Evolutionary conservation across 345 rosid species (phyloP), one percentile per base, ranked within the genome.

Genomic region (Atalantia buxifolia): DNA sequence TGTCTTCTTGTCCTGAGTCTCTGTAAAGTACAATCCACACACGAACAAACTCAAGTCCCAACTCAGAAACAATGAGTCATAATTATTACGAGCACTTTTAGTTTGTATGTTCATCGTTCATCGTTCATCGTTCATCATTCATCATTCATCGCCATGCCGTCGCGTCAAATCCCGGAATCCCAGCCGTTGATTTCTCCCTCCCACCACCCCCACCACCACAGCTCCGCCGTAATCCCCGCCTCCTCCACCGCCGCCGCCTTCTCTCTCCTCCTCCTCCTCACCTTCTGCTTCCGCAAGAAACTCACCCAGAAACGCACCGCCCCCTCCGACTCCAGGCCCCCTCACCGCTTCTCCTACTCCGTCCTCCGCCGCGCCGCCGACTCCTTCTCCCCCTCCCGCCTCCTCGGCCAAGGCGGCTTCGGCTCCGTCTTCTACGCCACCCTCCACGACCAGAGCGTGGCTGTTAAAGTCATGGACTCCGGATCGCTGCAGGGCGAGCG

Each of bases 401-500:
- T 77, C 18, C 84, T 92, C 16, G 97, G 97, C 21, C 94, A 92
- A 69, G 97, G 97, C 2, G 97, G 97, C 19, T 92, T 89, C 45
- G 97, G 99, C n/a, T 90, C 98, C 35, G 98, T 95, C 24, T 95
- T 83, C 81, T 89, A 91, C 21, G 95, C 90, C 5, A 72, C 84
- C 13, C 88, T 90, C 55, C 27, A 28, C 28, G 69, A 72, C 30
- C 45, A 67, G 0, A 80, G 81, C 24, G 84, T 92, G 9, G 99
- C 98, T 68, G 93, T 95, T 71, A 95, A 95, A 82, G 89, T 91
- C 57, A 93, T 95, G 98, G 99, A 95, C 83, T 88, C 90, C 7
- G 95, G 98, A 13, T 93, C 99, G 19, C 88, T 95, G 30, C 99
- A 95, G 62, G 97, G 97, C 3, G 99, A 95, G 84, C 81, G 99